Base-by-base conservation (phyloP, 208 protist genomes). In the Leishmania martiniquensis region DNA sequence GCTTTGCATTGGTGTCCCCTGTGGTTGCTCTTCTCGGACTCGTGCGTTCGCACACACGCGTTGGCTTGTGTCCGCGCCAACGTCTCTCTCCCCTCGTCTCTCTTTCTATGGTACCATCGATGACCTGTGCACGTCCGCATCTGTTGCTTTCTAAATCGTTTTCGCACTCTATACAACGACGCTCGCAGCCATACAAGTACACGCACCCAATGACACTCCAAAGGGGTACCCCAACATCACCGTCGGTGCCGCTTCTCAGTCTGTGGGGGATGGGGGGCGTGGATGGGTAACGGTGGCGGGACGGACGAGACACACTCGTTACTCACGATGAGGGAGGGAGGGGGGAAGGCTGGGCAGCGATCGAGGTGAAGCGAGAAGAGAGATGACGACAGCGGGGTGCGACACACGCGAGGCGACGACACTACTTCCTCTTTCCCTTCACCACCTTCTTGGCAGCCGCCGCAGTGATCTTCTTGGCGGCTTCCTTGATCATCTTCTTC, bases 371-470 rank as follows among this genome's bases (percentile, higher is more conserved):
- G 29, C 2, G 42, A 45, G 42, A 57, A 22, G 17, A 32, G 25
- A 47, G 51, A 75, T 6, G 20, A 34, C 47, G 2, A 9, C 34
- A 47, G 22, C 49, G 10, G 51, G n/a, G 37, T n/a, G 37, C 62
- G 20, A 22, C 12, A 67, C 20, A 67, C 32, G 0, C 62, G 17
- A 1, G 2, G 32, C 25, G 62, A 68, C 29, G 60, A 20, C n/a
- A 12, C 25, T 84, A 84, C 78, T 89, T 89, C 76, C 86, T 91
- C 74, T 89, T 86, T 13, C 65, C 81, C 63, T 85, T 85, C 9
- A 72, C 72, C 39, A 82, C 84, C 39, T 82, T 81, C 67, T 84
- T 85, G n/a, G 81, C 77, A 22, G 84, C 74, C 17, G 75, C 70
- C 13, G 82, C 10, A 12, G 72, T 45, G 20, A 20, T 44, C 79